phyloP scores from a whole-genome alignment of 768 basidiomycete genomes.

The Phlebiopsis gigantea region DNA sequence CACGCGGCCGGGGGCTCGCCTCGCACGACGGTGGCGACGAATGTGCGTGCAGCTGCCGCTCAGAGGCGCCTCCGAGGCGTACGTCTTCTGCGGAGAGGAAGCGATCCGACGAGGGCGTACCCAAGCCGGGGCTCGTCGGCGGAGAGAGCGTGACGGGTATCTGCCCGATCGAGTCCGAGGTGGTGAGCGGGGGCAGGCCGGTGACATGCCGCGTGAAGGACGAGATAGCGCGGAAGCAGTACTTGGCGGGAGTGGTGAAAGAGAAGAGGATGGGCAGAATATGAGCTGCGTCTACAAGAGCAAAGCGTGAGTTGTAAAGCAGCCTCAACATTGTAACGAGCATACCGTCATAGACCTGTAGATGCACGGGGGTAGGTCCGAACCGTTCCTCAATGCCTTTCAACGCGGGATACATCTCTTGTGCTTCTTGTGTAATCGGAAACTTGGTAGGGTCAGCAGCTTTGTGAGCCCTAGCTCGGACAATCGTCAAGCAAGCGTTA shows the following conservation, averaged over 20 bases:
- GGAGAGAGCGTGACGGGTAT: conserved; percentile 15
- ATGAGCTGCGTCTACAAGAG: conserved; percentile 56
- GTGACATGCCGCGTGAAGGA: conserved; percentile 65
- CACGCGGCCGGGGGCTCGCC: not conserved
- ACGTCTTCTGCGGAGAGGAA: conserved; percentile 1
- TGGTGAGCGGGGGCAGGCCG: conserved; percentile 31
- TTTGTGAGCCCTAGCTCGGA: conserved; percentile 26
- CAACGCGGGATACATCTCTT: conserved; percentile 51
- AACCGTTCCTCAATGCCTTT: conserved; percentile 47
- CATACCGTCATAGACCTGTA: conserved; percentile 90
- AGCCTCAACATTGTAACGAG: not conserved
- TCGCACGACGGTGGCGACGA: conserved; percentile 1
- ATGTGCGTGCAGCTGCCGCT: not conserved
- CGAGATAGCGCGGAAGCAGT: conserved; percentile 74
- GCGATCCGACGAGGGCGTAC: not conserved
- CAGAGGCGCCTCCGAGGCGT: not conserved
- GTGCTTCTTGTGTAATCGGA: conserved; percentile 39
- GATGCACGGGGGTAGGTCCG: conserved; percentile 75
- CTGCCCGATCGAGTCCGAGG: not conserved
- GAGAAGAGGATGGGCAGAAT: conserved; percentile 69
- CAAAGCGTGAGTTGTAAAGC: not conserved
- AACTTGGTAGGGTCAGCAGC: conserved; percentile 80
- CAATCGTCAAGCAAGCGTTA: not conserved
- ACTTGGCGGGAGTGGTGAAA: conserved; percentile 76
- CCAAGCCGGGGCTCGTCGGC: conserved; percentile 5